A percentile compares a stretch with the other conserved stretches of the same genome.
Evolutionary conservation across 106 monocot species (phyloP).

Genomic region (Platanthera guangdongensis): DNA sequence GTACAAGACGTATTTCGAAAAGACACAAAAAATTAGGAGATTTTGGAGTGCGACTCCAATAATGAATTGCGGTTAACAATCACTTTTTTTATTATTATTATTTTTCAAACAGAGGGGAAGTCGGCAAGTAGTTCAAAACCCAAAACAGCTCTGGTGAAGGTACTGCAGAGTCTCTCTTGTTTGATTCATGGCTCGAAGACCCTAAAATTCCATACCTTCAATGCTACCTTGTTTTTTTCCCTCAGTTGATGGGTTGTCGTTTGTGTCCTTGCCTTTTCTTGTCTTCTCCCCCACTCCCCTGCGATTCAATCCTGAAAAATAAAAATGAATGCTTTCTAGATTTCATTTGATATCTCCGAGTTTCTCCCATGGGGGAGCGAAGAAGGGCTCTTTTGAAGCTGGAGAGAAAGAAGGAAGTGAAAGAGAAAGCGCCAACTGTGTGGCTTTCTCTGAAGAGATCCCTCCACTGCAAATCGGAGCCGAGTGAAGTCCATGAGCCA

Average conservation of each 20-base stretch:
- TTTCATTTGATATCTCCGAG: not conserved
- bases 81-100: too few species aligned
- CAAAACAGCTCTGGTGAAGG: not conserved
- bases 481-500: constrained; percentile 80
- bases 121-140: not conserved
- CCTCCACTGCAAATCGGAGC: constrained; percentile 84
- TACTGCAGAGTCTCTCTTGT: constrained; percentile 9
- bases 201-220: constrained; percentile 19
- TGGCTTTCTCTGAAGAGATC: constrained; percentile 87
- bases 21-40: too few species aligned
- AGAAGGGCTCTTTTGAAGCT: not conserved
- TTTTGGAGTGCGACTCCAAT: too few species aligned
- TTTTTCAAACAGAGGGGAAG: not conserved
- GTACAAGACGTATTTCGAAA: too few species aligned
- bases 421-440: constrained; percentile 52
- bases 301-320: not conserved
- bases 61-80: too few species aligned
- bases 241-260: not conserved
- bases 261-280: constrained; percentile 2
- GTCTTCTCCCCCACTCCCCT: not conserved
- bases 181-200: constrained; percentile 12
- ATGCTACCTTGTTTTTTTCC: not conserved
- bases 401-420: constrained; percentile 7
- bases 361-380: constrained; percentile 4
- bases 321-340: not conserved